A percentile compares a stretch with the other conserved stretches of the same genome.
phyloP scores from a whole-genome alignment of 2,329 filamentous ascomycete species.

The Penicillium sclerotigenum region DNA sequence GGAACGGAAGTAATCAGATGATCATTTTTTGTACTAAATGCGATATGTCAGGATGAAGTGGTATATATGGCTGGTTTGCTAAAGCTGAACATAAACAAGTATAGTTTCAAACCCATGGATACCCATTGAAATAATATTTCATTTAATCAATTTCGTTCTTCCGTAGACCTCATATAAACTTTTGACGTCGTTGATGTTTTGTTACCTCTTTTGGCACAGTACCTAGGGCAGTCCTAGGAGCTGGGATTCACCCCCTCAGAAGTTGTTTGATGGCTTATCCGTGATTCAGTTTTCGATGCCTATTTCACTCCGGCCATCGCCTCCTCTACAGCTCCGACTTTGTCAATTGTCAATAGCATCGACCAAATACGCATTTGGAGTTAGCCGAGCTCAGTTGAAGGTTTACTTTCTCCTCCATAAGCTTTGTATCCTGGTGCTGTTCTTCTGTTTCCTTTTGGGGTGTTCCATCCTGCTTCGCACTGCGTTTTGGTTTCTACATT shows the following conservation, averaged over 20 bases:
- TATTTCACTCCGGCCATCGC: too few relatives aligned
- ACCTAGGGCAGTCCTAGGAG: background rate
- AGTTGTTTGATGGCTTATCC: background rate
- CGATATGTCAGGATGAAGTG: background rate
- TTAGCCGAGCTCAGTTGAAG: too few relatives aligned
- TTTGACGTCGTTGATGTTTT: background rate
- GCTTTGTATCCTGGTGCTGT: background rate
- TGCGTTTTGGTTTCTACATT: conserved; percentile 4
- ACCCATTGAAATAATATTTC: background rate
- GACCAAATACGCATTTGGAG: too few relatives aligned
- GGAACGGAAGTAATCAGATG: conserved; percentile 7
- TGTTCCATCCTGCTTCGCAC: conserved; percentile 3
- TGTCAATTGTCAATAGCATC: too few relatives aligned
- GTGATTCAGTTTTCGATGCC: background rate
- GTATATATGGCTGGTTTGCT: background rate
- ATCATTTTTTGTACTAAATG: background rate
- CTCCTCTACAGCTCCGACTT: too few relatives aligned
- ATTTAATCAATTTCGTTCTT: background rate
- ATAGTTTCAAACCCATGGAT: background rate
- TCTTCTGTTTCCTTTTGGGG: conserved; percentile 10
- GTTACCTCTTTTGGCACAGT: background rate
- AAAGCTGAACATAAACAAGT: background rate
- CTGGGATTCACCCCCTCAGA: too few relatives aligned
- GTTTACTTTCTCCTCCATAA: background rate
- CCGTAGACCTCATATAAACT: background rate